Conservation (phyloP, 2,329 filamentous ascomycete genomes). For the Cladosporium sp. region DNA sequence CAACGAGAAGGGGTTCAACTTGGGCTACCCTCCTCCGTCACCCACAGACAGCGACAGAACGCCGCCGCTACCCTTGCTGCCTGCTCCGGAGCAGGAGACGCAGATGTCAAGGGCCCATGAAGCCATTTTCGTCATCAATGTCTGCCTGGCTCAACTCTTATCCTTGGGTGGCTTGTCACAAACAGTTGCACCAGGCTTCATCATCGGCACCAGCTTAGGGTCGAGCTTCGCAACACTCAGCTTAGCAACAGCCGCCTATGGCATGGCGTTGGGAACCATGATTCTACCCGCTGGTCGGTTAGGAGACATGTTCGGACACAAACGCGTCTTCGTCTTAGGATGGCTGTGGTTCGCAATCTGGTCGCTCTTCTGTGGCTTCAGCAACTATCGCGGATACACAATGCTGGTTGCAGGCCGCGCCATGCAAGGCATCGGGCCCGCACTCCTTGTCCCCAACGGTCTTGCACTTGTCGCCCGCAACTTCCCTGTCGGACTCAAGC, state of each 20-base stretch:
- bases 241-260: constrained; percentile 41
- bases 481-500: constrained; percentile 31
- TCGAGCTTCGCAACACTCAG: constrained; percentile 36
- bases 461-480: constrained; percentile 32
- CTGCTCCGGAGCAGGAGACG: neutral
- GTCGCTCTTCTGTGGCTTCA: constrained; percentile 35
- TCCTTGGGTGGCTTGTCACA: constrained; percentile 23
- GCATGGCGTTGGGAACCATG: constrained; percentile 39
- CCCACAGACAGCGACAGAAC: neutral
- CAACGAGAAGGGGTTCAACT: constrained; percentile 4
- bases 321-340: constrained; percentile 35
- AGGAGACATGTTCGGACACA: constrained; percentile 41
- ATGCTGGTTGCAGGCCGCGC: constrained; percentile 34
- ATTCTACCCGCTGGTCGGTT: constrained; percentile 39
- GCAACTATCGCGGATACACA: constrained; percentile 28
- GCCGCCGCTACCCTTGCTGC: neutral
- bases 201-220: constrained; percentile 40
- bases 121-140: constrained; percentile 18
- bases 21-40: neutral
- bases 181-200: constrained; percentile 36
- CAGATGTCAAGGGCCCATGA: constrained; percentile 6
- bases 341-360: constrained; percentile 36
- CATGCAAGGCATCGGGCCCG: constrained; percentile 36
- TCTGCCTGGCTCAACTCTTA: constrained; percentile 25
- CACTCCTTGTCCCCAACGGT: constrained; percentile 33